Evolutionary conservation across 176 grass and related monocot genomes (phyloP), one percentile per base, ranked within the genome.

Genomic region (Tillandsia fasciculata): DNA sequence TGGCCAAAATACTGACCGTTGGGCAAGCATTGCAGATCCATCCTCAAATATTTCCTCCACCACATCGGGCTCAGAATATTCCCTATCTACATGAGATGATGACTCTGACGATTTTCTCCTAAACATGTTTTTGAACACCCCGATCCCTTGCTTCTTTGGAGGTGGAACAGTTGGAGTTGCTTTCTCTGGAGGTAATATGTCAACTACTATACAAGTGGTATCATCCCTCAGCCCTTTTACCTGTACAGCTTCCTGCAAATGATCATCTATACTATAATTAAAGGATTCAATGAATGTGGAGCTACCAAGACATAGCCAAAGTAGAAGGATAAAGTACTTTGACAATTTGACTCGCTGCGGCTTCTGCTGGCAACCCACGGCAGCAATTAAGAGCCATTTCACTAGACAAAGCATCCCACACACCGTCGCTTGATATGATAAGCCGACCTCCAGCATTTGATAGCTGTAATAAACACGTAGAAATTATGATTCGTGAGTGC

Each of bases 1-100:
- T 9, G 52, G 49, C 52, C 2, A 70, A 10, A 2, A 65, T 53
- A 11, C 49, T 22, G 1, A 99, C 90, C 90, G 89, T 82, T 77
- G 77, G 27, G 84, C 81, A 73, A 93, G 74, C 77, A 78, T 52
- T 11, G 94, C 87, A 63, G 89, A 90, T 47, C 90, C 94, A 47
- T 99, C 90, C 81, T 94, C 94, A 77, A 93, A 99, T 75, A 99
- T 81, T 88, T 99, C 94, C 77, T 99, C 90, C 70, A 99, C 94
- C 59, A 90, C 82, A 80, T 93, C 94, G 0, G 87, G 82, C 71
- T 93, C 89, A 29, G 79, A 67, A 64, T 72, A 83, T 48, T 90
- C 84, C 69, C 72, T 79, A 26, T 82, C 76, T 77, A 73, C 63
- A 66, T 81, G 68, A 69, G 74, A 79, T 24, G 74, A 75, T 48